phyloP scores from a whole-genome alignment of 1,139 yeast genomes.

The Debaryomyces robertsiae region DNA sequence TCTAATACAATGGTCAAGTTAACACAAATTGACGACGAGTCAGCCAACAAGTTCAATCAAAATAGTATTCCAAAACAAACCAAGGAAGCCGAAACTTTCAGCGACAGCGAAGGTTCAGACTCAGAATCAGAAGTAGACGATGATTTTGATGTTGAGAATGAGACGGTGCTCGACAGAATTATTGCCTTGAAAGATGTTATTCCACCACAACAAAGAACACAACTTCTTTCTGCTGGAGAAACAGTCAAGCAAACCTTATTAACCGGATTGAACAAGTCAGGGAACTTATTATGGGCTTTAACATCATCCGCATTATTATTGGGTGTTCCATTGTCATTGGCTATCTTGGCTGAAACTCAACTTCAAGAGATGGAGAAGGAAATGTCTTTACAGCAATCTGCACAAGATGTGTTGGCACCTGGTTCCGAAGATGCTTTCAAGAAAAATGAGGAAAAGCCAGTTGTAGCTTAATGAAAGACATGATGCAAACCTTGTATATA shows the following conservation, averaged over 20 bases:
- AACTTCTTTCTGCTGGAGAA: slow-evolving; percentile 38
- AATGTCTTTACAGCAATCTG: slow-evolving; percentile 81
- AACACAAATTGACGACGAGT: slow-evolving; percentile 67
- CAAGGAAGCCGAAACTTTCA: slow-evolving; percentile 28
- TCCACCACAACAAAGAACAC: slow-evolving; percentile 81
- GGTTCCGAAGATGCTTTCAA: slow-evolving; percentile 64
- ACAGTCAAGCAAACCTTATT: slow-evolving; percentile 41
- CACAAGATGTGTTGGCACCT: slow-evolving; percentile 81
- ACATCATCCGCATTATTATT: slow-evolving; percentile 82
- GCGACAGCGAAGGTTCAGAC: slow-evolving; percentile 46
- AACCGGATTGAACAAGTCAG: slow-evolving; percentile 58
- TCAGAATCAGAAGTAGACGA: slow-evolving; percentile 65
- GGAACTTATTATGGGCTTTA: slow-evolving; percentile 79
- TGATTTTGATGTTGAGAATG: slow-evolving; percentile 79
- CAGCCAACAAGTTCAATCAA: slow-evolving; percentile 41
- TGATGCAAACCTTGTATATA: slow-evolving; percentile 20
- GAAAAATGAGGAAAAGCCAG: slow-evolving; percentile 13
- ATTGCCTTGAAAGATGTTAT: slow-evolving; percentile 89
- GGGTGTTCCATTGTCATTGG: slow-evolving; percentile 91
- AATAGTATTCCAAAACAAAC: slow-evolving; percentile 22
- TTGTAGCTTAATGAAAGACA: slow-evolving; percentile 12
- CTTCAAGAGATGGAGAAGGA: slow-evolving; percentile 93
- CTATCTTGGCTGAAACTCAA: slow-evolving; percentile 90
- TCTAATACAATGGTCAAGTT: slow-evolving; percentile 62
- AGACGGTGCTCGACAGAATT: slow-evolving; percentile 83